Evolutionary conservation across 1,284 basidiomycete genomes (phyloP), one percentile per base, ranked within the genome.

Genomic region (Macrocystidia cucumis): DNA sequence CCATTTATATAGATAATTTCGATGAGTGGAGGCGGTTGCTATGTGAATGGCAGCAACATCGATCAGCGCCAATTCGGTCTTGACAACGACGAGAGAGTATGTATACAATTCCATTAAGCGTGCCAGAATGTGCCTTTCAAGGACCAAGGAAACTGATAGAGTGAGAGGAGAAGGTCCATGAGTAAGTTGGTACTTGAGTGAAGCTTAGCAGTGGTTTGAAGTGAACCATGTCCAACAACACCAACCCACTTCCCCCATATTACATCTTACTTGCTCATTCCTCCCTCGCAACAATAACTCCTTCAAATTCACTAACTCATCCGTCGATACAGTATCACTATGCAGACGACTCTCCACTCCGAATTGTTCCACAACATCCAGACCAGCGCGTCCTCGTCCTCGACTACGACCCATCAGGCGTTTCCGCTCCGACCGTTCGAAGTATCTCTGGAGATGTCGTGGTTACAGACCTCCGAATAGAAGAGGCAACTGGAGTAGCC

Each of bases 261-360:
- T 83, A 82, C 47, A 51, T 83, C 30, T 65, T 84, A 35, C 59
- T 79, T 37, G 70, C 78, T 4, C 72, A 76, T 41, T 65, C 68
- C 20, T 57, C 63, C n/a, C 49, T 66, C 29, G 52, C 57, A 44
- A 58, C 41, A 39, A 53, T 51, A 2, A 48, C 62, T 8, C 56
- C 56, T 17, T 63, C 67, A 1, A 67, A 57, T 24, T 56, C 67
- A 18, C 69, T 87, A 40, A 59, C 67, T n/a, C 85, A 89, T 50
- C 80, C 82, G 4, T 55, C 62, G 33, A 75, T 89, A n/a, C 78
- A 87, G 47, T 88, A 88, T 51, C 79, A 83, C 47, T 89, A 85
- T 51, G 71, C 74, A 16, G 84, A 89, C 47, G 85, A 89, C 49
- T 66, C 76, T 0, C 77, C 82, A 1, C 55, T 72, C 14, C 55